These are phyloP conservation scores for Yamadazyma endophytica DNA, from an alignment of 805 yeast genomes.

Conservation along the genomic window DNA sequence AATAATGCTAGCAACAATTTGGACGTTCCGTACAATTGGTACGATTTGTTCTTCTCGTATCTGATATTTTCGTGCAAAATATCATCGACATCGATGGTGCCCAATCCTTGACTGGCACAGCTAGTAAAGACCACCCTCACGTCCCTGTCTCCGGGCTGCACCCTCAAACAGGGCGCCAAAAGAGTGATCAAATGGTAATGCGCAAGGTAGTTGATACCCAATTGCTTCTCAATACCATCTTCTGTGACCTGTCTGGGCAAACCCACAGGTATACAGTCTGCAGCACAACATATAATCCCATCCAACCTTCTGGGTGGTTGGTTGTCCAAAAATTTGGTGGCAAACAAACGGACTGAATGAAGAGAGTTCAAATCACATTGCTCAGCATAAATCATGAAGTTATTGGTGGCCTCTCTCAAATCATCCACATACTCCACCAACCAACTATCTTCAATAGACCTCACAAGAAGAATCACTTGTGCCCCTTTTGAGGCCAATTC, in stretches of 20 bases:
- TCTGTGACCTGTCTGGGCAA: slow-evolving; percentile 56
- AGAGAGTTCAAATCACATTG: slow-evolving; percentile 76
- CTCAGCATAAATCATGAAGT: slow-evolving; percentile 84
- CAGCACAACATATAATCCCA: slow-evolving; percentile 86
- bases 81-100: slow-evolving; percentile 58
- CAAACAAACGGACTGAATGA: slow-evolving; percentile 78
- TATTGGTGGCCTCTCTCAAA: slow-evolving; percentile 63
- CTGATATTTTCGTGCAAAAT: slow-evolving; percentile 56
- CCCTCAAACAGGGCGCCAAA: slow-evolving; percentile 75
- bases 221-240: slow-evolving; percentile 86
- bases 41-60: slow-evolving; percentile 62
- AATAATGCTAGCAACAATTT: slow-evolving; percentile 73
- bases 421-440: slow-evolving; percentile 74
- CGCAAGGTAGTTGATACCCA: slow-evolving; percentile 76
- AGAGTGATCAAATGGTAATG: slow-evolving; percentile 79
- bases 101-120: slow-evolving; percentile 76
- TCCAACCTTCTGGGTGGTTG: slow-evolving; percentile 88
- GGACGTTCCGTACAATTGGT: slow-evolving; percentile 77
- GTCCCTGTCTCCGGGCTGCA: slow-evolving; percentile 93
- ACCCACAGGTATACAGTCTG: slow-evolving; percentile 71
- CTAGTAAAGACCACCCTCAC: slow-evolving; percentile 77
- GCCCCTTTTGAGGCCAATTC: slow-evolving; percentile 84
- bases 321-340: slow-evolving; percentile 91
- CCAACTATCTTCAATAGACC: slow-evolving; percentile 67
- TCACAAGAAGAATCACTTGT: slow-evolving; percentile 69